Percentiles rank a stretch among this genome's conserved stretches.
These are phyloP conservation scores for Candida silvicultrix DNA, from an alignment of 805 yeast genomes.

Conservation along the genomic window DNA sequence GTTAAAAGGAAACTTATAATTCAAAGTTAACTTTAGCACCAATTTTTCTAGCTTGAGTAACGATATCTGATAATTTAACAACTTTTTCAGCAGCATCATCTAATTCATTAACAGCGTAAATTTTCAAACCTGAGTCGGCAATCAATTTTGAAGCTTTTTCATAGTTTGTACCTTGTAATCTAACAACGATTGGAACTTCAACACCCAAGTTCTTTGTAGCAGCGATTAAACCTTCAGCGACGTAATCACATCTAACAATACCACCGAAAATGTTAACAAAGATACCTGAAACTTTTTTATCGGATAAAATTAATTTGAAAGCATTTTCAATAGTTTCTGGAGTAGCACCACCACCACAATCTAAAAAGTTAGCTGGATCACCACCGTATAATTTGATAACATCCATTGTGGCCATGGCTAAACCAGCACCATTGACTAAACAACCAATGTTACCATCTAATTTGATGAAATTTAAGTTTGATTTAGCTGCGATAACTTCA, in stretches of 20 bases:
- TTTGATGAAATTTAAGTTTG: slow-evolving; percentile 92
- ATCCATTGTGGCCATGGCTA: slow-evolving; percentile 99
- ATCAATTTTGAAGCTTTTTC: slow-evolving; percentile 84
- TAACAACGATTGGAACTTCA: slow-evolving; percentile 91
- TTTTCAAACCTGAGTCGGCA: slow-evolving; percentile 83
- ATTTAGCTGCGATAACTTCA: slow-evolving; percentile 87
- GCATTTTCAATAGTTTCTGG: slow-evolving; percentile 98
- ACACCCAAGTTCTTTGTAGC: slow-evolving; percentile 90
- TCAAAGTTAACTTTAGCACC: slow-evolving; percentile 45
- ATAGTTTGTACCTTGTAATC: slow-evolving; percentile 97
- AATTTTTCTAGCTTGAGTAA: slow-evolving; percentile 39
- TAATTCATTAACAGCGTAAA: slow-evolving; percentile 84
- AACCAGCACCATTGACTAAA: slow-evolving; percentile 98
- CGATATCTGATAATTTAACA: slow-evolving; percentile 61
- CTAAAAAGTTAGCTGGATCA: slow-evolving; percentile 97
- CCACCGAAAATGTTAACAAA: slow-evolving; percentile 99
- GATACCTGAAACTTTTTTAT: slow-evolving; percentile 85
- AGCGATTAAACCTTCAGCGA: slow-evolving; percentile 94
- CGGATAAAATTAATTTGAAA: slow-evolving; percentile 86
- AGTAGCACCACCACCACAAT: slow-evolving; percentile 99
- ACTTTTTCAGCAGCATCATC: slow-evolving; percentile 97
- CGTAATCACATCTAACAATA: slow-evolving; percentile 98
- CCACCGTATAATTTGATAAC: slow-evolving; percentile 98
- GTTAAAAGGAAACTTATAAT: slow-evolving; percentile 19
- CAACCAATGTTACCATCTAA: slow-evolving; percentile 98